Evolutionary conservation across 2,329 filamentous ascomycete genomes (phyloP).

Genomic region (Colletotrichum sidae): DNA sequence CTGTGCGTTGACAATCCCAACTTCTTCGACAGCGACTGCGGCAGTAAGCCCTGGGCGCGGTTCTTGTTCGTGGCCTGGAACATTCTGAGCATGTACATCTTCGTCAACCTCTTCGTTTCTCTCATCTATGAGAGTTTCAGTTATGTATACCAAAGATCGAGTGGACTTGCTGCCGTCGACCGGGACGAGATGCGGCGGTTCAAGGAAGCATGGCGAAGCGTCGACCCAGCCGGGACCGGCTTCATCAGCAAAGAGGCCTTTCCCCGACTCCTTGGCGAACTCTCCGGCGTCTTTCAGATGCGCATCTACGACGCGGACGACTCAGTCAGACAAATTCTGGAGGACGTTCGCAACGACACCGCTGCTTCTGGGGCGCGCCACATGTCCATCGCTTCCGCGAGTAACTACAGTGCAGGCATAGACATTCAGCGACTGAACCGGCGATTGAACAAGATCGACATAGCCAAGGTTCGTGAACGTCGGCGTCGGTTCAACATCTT

Average conservation of each 20-base stretch:
- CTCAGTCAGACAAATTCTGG: slow-evolving; percentile 86
- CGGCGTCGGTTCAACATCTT: slow-evolving; percentile 91
- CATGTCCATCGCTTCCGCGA: slow-evolving; percentile 64
- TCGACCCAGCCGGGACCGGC: slow-evolving; percentile 90
- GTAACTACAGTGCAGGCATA: slow-evolving; percentile 67
- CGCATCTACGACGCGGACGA: slow-evolving; percentile 93
- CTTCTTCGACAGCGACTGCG: slow-evolving; percentile 93
- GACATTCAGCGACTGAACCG: slow-evolving; percentile 82
- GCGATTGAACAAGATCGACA: slow-evolving; percentile 79
- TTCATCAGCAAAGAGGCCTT: slow-evolving; percentile 93
- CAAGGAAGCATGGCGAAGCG: slow-evolving; percentile 98
- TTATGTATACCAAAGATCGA: slow-evolving; percentile 97
- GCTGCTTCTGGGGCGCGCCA: slow-evolving; percentile 54
- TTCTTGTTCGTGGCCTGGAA: slow-evolving; percentile 97
- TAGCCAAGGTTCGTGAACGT: slow-evolving; percentile 78
- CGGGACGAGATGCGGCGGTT: slow-evolving; percentile 95
- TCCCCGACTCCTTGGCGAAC: slow-evolving; percentile 87
- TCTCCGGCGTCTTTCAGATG: slow-evolving; percentile 97
- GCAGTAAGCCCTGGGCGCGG: slow-evolving; percentile 88
- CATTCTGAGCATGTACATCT: slow-evolving; percentile 99
- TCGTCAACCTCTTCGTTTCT: slow-evolving; percentile 97
- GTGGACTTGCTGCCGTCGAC: slow-evolving; percentile 89
- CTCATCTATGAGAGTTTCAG: slow-evolving; percentile 99
- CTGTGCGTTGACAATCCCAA: slow-evolving; percentile 78
- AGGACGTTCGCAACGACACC: slow-evolving; percentile 75